Base-by-base conservation (phyloP, 140 eudicot species). In the Stevia rebaudiana region DNA sequence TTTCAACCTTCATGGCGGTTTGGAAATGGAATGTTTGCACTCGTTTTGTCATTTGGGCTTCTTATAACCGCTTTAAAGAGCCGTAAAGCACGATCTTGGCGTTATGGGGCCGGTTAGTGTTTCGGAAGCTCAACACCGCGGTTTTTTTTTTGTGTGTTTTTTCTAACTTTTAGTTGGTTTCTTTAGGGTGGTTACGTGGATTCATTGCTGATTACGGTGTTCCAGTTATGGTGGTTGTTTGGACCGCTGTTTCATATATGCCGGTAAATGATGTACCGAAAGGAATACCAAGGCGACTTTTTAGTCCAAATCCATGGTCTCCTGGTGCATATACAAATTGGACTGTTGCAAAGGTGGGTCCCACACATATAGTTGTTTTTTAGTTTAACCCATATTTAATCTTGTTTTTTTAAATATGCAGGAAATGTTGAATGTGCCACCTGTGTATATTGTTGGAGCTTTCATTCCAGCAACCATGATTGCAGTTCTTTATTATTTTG, bases 271-370 rank as follows among this genome's bases (percentile, higher is more conserved):
- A 83, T 65, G 89, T 91, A 47, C 98, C 98, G 60, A 80, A 59
- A 69, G 98, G 98, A 31, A 91, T 91, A 76, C 98, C 98, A 3
- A 68, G 98, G 66, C 78, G 98, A 24, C 89, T 91, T 61, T 77
- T 82, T 63, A 91, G 98, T 75, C 98, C 98, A 13, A 91, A 88
- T 65, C 98, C 98, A 43, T 91, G 98, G 98, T 91, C 98, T 31
- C 81, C 95, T 64, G 89, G 89, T 55, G 96, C 98, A 58, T 84
- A 84, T 79, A 74, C 92, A 52, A 91, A 91, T 25, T 91, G 98
- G 98, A 91, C 96, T 0, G 98, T 91, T 54, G 82, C 91, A 62
- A 91, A 85, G 96, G 98, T 91, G 42, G 33, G 53, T 69, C 28
- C 25, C 48, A 17, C 13, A 33, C 23, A 23, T 72, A 30, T 1